Conservation (phyloP, 129 eudicot species). For the Pseudognaphalium luteoalbum region DNA sequence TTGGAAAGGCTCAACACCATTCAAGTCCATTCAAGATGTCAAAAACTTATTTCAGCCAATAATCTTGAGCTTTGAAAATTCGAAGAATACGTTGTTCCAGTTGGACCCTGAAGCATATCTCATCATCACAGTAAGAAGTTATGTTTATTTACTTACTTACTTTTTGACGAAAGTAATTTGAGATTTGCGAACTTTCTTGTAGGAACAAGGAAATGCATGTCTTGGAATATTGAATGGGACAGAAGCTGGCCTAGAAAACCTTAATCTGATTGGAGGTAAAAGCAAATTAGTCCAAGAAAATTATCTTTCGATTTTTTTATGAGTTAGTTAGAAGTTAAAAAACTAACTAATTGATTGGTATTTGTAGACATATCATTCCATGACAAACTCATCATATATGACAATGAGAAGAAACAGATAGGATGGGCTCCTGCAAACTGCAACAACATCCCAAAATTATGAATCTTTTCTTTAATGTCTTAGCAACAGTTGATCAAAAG, state of each 20-base stretch:
- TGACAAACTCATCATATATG: conserved; percentile 74
- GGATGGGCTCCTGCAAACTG: conserved; percentile 76
- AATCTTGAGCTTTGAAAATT: conserved; percentile 39
- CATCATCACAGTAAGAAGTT: conserved; percentile 56
- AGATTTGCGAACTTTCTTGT: background rate
- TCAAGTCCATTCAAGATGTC: conserved; percentile 57
- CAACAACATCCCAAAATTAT: conserved; percentile 57
- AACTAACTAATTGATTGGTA: too few relatives aligned
- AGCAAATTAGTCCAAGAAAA: background rate
- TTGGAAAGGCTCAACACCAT: conserved; percentile 82
- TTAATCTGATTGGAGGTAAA: conserved; percentile 67
- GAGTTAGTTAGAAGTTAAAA: too few relatives aligned
- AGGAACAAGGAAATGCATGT: conserved; percentile 73
- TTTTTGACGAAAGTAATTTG: background rate
- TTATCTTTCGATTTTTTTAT: too few relatives aligned
- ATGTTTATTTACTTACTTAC: too few relatives aligned
- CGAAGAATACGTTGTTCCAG: conserved; percentile 43
- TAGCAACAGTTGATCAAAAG: background rate
- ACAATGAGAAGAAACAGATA: conserved; percentile 58
- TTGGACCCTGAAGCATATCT: conserved; percentile 74
- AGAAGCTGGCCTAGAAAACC: conserved; percentile 52
- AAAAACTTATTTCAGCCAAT: conserved; percentile 57
- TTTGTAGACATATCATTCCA: conserved; percentile 74
- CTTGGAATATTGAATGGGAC: conserved; percentile 66
- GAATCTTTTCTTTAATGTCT: conserved; percentile 30